Evolutionary conservation across 768 basidiomycete species (phyloP).

Genomic region (Leccinellum luteum): DNA sequence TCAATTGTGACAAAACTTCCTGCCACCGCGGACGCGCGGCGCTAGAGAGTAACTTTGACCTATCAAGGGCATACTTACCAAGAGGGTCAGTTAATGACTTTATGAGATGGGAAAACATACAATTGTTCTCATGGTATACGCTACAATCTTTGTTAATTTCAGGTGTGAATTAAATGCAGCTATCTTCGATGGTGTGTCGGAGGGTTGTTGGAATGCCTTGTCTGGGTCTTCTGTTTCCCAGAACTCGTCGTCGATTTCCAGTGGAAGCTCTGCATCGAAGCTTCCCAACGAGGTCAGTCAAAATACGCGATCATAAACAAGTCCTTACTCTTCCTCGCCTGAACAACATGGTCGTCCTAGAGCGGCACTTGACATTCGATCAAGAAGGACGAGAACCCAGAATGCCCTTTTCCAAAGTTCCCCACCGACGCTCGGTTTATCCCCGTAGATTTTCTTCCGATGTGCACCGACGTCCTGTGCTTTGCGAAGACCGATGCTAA

Average conservation of each 20-base stretch:
- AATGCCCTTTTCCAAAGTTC: slow-evolving; percentile 81
- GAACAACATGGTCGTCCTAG: slow-evolving; percentile 56
- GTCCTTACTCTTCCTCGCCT: slow-evolving; percentile 64
- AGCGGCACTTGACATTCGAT: slow-evolving; percentile 51
- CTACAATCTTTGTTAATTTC: slow-evolving; percentile 65
- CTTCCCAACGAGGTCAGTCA: slow-evolving; percentile 38
- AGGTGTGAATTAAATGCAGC: slow-evolving; percentile 63
- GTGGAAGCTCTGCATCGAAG: slow-evolving; percentile 78
- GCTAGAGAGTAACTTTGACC: slow-evolving; percentile 53
- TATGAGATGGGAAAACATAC: slow-evolving; percentile 37
- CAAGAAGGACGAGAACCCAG: slow-evolving; percentile 64
- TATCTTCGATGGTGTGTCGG: slow-evolving; percentile 52
- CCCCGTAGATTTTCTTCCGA: slow-evolving; percentile 54
- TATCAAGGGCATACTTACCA: slow-evolving; percentile 66
- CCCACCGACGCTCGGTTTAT: slow-evolving; percentile 48
- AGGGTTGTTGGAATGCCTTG: slow-evolving; percentile 65
- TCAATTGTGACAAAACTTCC: slow-evolving; percentile 63
- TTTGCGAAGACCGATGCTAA: slow-evolving; percentile 56
- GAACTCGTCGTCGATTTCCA: slow-evolving; percentile 81
- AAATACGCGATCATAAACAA: neutral
- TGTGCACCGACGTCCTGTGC: slow-evolving; percentile 79
- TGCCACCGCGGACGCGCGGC: slow-evolving; percentile 52
- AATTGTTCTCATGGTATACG: slow-evolving; percentile 66
- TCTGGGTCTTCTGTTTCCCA: slow-evolving; percentile 58
- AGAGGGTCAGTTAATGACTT: neutral